A percentile compares a stretch with the other conserved stretches of the same genome.
phyloP scores from a whole-genome alignment of 345 rosid genomes.

The Linum usitatissimum region DNA sequence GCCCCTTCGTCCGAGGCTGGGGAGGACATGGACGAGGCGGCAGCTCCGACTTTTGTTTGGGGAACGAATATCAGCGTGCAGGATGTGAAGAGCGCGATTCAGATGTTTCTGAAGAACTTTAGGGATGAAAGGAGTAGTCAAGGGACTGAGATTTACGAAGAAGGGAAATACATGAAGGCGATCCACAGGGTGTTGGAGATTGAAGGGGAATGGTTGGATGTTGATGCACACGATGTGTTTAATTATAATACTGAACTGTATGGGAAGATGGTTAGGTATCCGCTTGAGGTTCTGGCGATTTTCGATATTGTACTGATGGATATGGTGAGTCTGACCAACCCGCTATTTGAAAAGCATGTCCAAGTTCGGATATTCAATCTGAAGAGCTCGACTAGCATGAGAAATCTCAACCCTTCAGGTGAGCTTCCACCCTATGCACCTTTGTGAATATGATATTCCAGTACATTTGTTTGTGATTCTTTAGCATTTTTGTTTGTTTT shows the following conservation, averaged over 20 bases:
- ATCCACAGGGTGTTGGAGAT: slow-evolving; percentile 64
- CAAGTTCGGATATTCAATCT: slow-evolving; percentile 78
- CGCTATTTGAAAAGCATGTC: slow-evolving; percentile 75
- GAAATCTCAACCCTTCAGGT: slow-evolving; percentile 95
- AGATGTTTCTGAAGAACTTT: slow-evolving; percentile 80
- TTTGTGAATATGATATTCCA: neutral
- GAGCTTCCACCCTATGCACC: slow-evolving; percentile 5
- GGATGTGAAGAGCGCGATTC: slow-evolving; percentile 75
- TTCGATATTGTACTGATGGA: slow-evolving; percentile 94
- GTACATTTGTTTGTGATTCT: neutral
- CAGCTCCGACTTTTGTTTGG: slow-evolving; percentile 85
- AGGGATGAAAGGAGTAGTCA: slow-evolving; percentile 32
- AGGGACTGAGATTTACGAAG: slow-evolving; percentile 40
- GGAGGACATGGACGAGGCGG: slow-evolving; percentile 46
- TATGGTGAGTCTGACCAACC: slow-evolving; percentile 60
- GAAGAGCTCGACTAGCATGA: slow-evolving; percentile 65
- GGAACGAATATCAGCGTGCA: slow-evolving; percentile 93
- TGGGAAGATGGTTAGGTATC: slow-evolving; percentile 77
- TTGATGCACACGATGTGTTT: slow-evolving; percentile 79
- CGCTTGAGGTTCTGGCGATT: slow-evolving; percentile 86
- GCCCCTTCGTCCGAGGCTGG: slow-evolving; percentile 38
- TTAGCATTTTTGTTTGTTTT: neutral
- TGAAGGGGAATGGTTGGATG: slow-evolving; percentile 87
- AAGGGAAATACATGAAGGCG: slow-evolving; percentile 78
- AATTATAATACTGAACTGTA: slow-evolving; percentile 78